A percentile compares a stretch with the other conserved stretches of the same genome.
Conservation (phyloP, 371 early-diverging fungal genomes). For the Circinella minor region DNA sequence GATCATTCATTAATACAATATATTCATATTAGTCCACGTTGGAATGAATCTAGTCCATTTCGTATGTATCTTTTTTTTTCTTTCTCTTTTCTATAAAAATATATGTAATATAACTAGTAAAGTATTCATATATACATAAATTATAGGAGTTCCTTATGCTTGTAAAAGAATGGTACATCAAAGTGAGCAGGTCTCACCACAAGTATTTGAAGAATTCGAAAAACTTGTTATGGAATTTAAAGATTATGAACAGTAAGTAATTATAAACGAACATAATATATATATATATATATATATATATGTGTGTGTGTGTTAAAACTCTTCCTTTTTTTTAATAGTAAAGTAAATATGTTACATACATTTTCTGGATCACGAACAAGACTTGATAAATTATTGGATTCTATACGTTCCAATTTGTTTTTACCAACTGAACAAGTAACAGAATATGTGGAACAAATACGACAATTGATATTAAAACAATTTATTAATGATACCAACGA, state of each 20-base stretch:
- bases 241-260: constrained; percentile 29
- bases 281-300: too few relatives aligned
- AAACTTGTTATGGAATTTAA: constrained; percentile 25
- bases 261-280: too few relatives aligned
- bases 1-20: constrained; percentile 66
- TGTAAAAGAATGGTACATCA: constrained; percentile 20
- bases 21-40: constrained; percentile 53
- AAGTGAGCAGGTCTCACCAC: constrained; percentile 16
- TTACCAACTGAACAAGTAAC: constrained; percentile 14
- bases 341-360: constrained; percentile 21
- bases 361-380: constrained; percentile 15
- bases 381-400: constrained; percentile 23
- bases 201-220: constrained; percentile 18
- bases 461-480: background rate
- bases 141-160: constrained; percentile 27
- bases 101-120: background rate
- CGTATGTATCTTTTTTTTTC: constrained; percentile 32
- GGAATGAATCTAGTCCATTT: constrained; percentile 48
- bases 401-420: constrained; percentile 24
- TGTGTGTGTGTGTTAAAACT: too few relatives aligned
- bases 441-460: constrained; percentile 5
- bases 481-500: background rate
- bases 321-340: constrained; percentile 7
- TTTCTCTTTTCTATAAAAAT: too few relatives aligned
- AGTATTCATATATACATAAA: background rate